Conservation (phyloP, 805 yeast genomes). For the Ogataea wickerhamii region DNA sequence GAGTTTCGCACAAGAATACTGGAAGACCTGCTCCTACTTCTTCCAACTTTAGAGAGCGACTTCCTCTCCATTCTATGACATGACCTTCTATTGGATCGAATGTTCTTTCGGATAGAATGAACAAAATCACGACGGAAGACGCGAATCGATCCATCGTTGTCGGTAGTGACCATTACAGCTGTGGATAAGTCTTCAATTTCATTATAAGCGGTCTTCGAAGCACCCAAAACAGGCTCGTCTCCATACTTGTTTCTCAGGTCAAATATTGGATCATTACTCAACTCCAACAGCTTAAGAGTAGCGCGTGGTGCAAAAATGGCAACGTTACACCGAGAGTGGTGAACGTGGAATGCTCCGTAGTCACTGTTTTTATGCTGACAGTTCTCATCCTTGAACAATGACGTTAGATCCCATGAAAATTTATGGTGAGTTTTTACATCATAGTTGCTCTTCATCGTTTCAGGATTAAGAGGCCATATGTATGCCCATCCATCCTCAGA, state of each 20-base stretch:
- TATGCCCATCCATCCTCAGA: constrained; percentile 88
- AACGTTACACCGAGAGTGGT: constrained; percentile 66
- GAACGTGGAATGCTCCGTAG: constrained; percentile 74
- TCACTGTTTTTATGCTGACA: constrained; percentile 49
- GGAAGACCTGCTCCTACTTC: constrained; percentile 18
- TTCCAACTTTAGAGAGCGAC: constrained; percentile 12
- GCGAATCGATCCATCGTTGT: constrained; percentile 65
- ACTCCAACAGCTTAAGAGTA: constrained; percentile 59
- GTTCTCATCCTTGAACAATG: constrained; percentile 32
- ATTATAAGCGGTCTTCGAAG: constrained; percentile 12
- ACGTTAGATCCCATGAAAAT: constrained; percentile 35
- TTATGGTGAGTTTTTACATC: constrained; percentile 27
- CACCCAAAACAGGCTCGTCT: constrained; percentile 3
- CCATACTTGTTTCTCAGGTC: constrained; percentile 42
- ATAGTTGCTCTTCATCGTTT: constrained; percentile 6
- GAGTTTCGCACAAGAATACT: constrained; percentile 6
- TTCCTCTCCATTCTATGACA: constrained; percentile 8
- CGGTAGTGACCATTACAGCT: constrained; percentile 69
- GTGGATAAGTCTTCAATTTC: constrained; percentile 35
- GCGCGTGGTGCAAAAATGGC: constrained; percentile 75
- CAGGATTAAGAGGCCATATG: constrained; percentile 56
- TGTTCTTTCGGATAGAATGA: constrained; percentile 36
- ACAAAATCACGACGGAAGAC: constrained; percentile 82
- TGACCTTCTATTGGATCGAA: constrained; percentile 13
- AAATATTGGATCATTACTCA: constrained; percentile 76